Evolutionary conservation across 108 stramenopile species (phyloP).

Genomic region (Aurantiochytrium sp.): DNA sequence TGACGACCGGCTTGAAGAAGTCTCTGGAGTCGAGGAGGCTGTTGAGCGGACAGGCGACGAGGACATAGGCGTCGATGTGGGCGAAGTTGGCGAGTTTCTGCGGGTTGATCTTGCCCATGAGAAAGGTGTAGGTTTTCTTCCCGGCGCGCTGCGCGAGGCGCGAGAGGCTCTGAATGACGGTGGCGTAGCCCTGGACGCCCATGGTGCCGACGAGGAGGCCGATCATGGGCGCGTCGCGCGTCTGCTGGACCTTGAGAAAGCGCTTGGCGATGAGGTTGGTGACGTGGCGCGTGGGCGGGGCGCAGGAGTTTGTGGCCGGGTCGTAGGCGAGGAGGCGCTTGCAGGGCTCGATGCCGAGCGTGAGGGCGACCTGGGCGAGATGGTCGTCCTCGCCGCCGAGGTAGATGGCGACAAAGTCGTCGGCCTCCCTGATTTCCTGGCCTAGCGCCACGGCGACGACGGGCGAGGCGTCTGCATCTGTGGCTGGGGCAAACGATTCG

Average conservation of each 20-base stretch:
- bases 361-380: neutral
- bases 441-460: neutral
- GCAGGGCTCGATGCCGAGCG: neutral
- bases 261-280: neutral
- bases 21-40: constrained; percentile 68
- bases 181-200: constrained; percentile 65
- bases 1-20: constrained; percentile 75
- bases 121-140: constrained; percentile 78
- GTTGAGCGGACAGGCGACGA: constrained; percentile 82
- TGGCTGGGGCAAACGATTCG: neutral
- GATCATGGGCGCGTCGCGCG: constrained; percentile 70
- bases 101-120: constrained; percentile 83
- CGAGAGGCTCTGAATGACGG: constrained; percentile 63
- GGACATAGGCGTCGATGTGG: constrained; percentile 84
- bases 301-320: neutral
- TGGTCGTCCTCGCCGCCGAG: neutral
- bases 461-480: neutral
- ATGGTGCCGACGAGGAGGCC: constrained; percentile 85
- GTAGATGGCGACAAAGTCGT: neutral
- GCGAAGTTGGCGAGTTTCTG: constrained; percentile 91
- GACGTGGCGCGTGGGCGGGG: neutral
- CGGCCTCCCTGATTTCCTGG: neutral
- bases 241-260: constrained; percentile 68
- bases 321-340: neutral
- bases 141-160: constrained; percentile 64